Conservation (phyloP, 1,284 basidiomycete species). For the Naganishia sp. region DNA sequence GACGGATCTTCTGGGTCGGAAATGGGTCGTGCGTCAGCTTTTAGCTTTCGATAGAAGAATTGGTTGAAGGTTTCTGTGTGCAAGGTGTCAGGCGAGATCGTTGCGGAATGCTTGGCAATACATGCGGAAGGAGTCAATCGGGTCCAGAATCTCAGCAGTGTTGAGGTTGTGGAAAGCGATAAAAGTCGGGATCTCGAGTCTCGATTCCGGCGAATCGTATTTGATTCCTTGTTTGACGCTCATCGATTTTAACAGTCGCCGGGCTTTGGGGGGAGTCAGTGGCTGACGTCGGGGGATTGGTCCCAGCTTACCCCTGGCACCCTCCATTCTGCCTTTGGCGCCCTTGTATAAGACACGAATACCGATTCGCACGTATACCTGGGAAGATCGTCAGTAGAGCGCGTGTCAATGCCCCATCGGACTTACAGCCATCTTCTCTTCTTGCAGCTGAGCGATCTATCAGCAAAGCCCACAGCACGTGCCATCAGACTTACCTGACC, state of each 20-base stretch:
- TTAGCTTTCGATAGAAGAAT: slow-evolving; percentile 86
- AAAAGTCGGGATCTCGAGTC: slow-evolving; percentile 79
- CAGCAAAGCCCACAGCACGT: not conserved
- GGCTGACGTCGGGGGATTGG: not conserved
- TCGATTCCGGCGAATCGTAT: slow-evolving; percentile 83
- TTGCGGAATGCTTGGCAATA: slow-evolving; percentile 33
- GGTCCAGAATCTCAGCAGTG: slow-evolving; percentile 76
- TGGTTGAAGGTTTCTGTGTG: slow-evolving; percentile 81
- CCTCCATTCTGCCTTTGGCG: slow-evolving; percentile 85
- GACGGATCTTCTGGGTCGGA: slow-evolving; percentile 71
- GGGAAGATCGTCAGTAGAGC: slow-evolving; percentile 51
- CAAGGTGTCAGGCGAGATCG: slow-evolving; percentile 27
- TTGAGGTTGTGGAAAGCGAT: slow-evolving; percentile 88
- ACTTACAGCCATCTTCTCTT: slow-evolving; percentile 79
- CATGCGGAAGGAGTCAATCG: slow-evolving; percentile 77
- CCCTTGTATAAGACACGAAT: slow-evolving; percentile 94
- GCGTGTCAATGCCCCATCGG: not conserved
- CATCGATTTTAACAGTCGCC: slow-evolving; percentile 78
- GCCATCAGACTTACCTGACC: slow-evolving; percentile 58
- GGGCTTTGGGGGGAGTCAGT: slow-evolving; percentile 56
- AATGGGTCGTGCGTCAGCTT: slow-evolving; percentile 74
- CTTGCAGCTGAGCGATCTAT: slow-evolving; percentile 65
- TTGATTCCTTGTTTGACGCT: slow-evolving; percentile 94
- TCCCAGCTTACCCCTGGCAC: slow-evolving; percentile 67
- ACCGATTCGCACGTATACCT: slow-evolving; percentile 88